These are phyloP conservation scores for Beauveria australis DNA, from an alignment of 2,329 filamentous ascomycete genomes.

Conservation along the genomic window DNA sequence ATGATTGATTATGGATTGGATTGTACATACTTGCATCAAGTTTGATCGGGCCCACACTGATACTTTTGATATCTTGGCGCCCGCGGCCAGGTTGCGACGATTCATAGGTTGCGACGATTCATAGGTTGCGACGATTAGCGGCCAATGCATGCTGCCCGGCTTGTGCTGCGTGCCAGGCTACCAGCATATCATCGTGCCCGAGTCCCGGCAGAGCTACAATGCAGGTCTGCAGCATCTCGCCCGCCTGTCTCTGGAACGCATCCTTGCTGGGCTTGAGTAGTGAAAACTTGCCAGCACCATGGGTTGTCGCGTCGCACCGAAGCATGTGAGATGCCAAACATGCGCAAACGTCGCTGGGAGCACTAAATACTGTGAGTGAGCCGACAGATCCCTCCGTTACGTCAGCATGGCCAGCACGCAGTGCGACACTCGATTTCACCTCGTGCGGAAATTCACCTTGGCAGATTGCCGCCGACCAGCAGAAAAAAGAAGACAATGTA, in stretches of 20 bases:
- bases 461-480: neutral
- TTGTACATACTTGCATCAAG: neutral
- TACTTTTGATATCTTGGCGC: neutral
- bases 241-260: neutral
- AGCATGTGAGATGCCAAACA: constrained; percentile 1
- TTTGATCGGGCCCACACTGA: neutral
- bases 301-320: neutral
- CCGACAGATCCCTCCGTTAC: neutral
- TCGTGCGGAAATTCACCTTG: neutral
- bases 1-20: neutral
- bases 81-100: neutral
- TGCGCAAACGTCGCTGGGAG: neutral
- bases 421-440: neutral
- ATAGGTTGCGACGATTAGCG: neutral
- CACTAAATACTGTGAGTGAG: neutral
- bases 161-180: neutral
- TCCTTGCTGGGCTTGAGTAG: neutral
- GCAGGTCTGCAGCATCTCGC: neutral
- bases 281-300: neutral
- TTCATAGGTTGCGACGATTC: neutral
- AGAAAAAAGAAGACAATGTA: neutral
- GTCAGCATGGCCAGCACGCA: neutral
- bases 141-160: neutral
- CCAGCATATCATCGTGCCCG: neutral
- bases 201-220: neutral